phyloP scores from a whole-genome alignment of 371 early-diverging fungal species.

The Mucor lusitanicus region DNA sequence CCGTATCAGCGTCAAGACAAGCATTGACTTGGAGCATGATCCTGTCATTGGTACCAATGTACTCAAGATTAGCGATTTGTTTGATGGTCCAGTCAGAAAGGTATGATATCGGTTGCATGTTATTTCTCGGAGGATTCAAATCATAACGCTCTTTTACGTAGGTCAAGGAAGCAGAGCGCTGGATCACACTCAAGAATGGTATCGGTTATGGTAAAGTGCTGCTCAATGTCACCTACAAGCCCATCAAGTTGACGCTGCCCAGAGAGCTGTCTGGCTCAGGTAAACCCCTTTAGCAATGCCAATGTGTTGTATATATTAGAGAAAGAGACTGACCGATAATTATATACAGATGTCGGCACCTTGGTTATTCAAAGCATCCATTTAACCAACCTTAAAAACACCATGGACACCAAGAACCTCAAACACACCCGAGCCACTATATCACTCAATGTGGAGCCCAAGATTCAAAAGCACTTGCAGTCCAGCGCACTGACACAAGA shows the following conservation, averaged over 20 bases:
- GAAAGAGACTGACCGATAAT: no score
- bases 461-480: slow-evolving; percentile 19
- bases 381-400: slow-evolving; percentile 11
- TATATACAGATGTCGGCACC: slow-evolving; percentile 28
- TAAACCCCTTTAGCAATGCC: background rate
- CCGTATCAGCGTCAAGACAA: slow-evolving; percentile 32
- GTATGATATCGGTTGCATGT: background rate
- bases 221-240: slow-evolving; percentile 31
- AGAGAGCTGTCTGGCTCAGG: slow-evolving; percentile 24
- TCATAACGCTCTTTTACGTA: background rate
- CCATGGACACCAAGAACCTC: slow-evolving; percentile 12
- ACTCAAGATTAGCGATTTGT: slow-evolving; percentile 25
- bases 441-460: slow-evolving; percentile 31
- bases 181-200: slow-evolving; percentile 33
- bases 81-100: slow-evolving; percentile 26
- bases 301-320: background rate
- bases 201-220: slow-evolving; percentile 38
- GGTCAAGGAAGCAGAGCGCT: slow-evolving; percentile 31
- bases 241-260: slow-evolving; percentile 31
- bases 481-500: background rate
- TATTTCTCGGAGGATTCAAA: background rate
- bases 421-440: slow-evolving; percentile 22
- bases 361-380: slow-evolving; percentile 26
- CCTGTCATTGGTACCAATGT: slow-evolving; percentile 36
- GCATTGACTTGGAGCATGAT: slow-evolving; percentile 35